Evolutionary conservation across 768 basidiomycete species (phyloP).

Genomic region (Lactarius pseudohatsudake): DNA sequence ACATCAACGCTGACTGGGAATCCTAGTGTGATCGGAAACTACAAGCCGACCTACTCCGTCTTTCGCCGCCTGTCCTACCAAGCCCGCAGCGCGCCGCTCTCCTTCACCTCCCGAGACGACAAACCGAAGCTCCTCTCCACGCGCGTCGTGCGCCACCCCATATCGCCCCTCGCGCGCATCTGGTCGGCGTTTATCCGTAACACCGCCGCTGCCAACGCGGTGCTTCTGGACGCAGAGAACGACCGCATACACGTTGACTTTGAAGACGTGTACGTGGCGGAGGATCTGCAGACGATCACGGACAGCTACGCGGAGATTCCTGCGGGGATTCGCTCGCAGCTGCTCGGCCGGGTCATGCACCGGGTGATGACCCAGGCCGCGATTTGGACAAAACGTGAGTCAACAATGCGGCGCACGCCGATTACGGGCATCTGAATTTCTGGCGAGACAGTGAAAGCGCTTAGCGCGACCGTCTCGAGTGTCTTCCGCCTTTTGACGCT

Average conservation of each 20-base stretch:
- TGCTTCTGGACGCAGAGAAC: constrained; percentile 18
- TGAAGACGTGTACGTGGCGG: constrained; percentile 16
- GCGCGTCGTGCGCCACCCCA: constrained; percentile 27
- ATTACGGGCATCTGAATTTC: neutral
- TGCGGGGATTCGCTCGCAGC: constrained; percentile 19
- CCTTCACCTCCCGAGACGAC: neutral
- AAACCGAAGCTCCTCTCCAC: constrained; percentile 22
- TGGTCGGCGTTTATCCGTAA: constrained; percentile 24
- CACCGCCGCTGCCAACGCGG: constrained; percentile 20
- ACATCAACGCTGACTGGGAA: constrained; percentile 7
- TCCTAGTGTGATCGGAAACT: constrained; percentile 24
- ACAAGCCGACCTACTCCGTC: constrained; percentile 21
- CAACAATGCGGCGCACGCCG: neutral
- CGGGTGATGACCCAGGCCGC: constrained; percentile 17
- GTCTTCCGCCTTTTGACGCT: constrained; percentile 20
- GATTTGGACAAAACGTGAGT: constrained; percentile 26
- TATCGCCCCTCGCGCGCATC: constrained; percentile 27
- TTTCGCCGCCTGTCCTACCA: constrained; percentile 20
- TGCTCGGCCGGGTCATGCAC: constrained; percentile 24
- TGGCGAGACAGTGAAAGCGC: constrained; percentile 22
- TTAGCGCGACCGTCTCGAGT: constrained; percentile 11
- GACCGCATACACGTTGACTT: constrained; percentile 13
- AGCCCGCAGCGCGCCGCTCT: constrained; percentile 14
- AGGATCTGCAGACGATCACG: constrained; percentile 17
- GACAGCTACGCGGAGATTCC: constrained; percentile 24